Conservation (phyloP, 2,329 filamentous ascomycete genomes). For the Didymella exigua region DNA sequence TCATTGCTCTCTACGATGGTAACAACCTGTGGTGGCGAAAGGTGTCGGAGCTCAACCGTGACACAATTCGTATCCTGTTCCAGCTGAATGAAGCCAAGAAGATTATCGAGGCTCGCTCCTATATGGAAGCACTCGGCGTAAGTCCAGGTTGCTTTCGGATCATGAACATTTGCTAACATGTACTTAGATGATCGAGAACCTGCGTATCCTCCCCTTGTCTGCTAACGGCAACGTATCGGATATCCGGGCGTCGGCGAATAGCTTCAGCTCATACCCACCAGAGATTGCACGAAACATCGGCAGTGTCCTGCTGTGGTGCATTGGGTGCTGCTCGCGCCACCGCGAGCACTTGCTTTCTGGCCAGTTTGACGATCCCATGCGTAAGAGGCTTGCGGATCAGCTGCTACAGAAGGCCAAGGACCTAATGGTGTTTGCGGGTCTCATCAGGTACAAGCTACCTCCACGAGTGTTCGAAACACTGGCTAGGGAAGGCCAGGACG, state of each 20-base stretch:
- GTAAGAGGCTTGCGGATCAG: constrained; percentile 64
- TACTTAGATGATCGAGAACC: constrained; percentile 69
- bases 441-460: constrained; percentile 89
- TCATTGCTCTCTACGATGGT: constrained; percentile 65
- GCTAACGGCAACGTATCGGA: constrained; percentile 74
- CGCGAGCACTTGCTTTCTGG: constrained; percentile 68
- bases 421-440: constrained; percentile 89
- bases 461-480: constrained; percentile 86
- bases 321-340: constrained; percentile 82
- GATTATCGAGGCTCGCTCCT: constrained; percentile 63
- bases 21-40: constrained; percentile 66
- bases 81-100: constrained; percentile 66
- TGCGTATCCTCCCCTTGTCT: constrained; percentile 80
- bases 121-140: constrained; percentile 68
- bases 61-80: constrained; percentile 64
- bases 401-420: constrained; percentile 84
- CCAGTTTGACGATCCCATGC: constrained; percentile 71
- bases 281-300: constrained; percentile 88
- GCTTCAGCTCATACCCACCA: constrained; percentile 78
- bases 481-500: constrained; percentile 69
- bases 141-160: constrained; percentile 42
- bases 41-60: constrained; percentile 63
- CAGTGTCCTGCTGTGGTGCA: constrained; percentile 91
- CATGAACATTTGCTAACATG: constrained; percentile 14
- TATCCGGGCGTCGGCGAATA: constrained; percentile 80